Evolutionary conservation across 2,329 filamentous ascomycete genomes (phyloP), one percentile per base, ranked within the genome.

Genomic region (Aureobasidium namibiae): DNA sequence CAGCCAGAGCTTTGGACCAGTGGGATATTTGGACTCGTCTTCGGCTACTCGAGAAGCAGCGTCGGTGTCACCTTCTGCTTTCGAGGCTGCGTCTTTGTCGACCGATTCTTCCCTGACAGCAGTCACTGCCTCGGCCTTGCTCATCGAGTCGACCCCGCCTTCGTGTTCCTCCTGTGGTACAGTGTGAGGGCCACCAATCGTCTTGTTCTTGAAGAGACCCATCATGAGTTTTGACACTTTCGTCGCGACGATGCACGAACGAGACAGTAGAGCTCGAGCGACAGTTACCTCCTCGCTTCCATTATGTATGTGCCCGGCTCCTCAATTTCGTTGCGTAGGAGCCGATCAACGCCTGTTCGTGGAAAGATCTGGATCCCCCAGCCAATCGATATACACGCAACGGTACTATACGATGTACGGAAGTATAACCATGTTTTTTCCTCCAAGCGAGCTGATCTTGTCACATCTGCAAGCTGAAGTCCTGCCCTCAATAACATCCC

Each of bases 11-110:
- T 71, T 69, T 56, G 68, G 56, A 7, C 72, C 72, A 24, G 45
- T 63, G 1, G 73, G 65, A 59, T 74, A 73, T 48, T 70, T 69
- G 1, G 70, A 70, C 42, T 72, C 70, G 52, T 74, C 72, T 61
- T 74, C 72, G 16, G 54, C 41, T 24, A 14, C 21, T 38, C 13
- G 38, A 24, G 41, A 3, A 11, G 2, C 10, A 29, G 54, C 42
- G 36, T 10, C 13, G 31, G 29, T 23, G 3, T 56, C 39, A 11
- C 13, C 41, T 56, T 57, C 54, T 38, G n/a, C 5, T 21, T 48
- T 57, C 1, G 34, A 18, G 18, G 9, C 9, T 21, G 31, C 21
- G 14, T 36, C 36, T 7, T 48, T 48, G 42, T 46, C 42, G 6
- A 31, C 18, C 4, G 54, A 48, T n/a, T 16, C 29, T 45, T 56